These are phyloP conservation scores for Mortierella sp. DNA, from an alignment of 371 early-diverging fungal species.

Conservation along the genomic window DNA sequence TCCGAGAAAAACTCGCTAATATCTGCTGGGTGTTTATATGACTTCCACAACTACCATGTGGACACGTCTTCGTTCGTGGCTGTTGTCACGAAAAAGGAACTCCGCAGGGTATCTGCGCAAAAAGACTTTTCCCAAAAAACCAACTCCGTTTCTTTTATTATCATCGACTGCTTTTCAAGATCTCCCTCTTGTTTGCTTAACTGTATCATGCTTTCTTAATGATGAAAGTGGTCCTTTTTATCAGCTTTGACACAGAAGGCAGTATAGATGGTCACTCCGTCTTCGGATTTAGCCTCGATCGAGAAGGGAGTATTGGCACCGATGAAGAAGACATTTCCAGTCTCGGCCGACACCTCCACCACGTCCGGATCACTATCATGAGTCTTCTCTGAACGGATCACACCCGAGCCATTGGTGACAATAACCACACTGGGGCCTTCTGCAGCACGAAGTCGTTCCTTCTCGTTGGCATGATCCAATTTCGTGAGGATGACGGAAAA, in stretches of 20 bases:
- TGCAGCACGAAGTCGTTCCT: conserved; percentile 67
- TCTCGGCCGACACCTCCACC: conserved; percentile 42
- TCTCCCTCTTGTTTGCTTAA: no score
- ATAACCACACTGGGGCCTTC: conserved; percentile 89
- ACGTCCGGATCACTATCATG: conserved; percentile 42
- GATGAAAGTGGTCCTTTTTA: conserved; percentile 50
- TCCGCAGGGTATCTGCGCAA: no score
- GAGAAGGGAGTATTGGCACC: conserved; percentile 67
- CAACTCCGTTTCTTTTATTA: no score
- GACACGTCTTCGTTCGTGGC: no score
- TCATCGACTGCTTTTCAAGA: no score
- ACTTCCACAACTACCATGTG: no score
- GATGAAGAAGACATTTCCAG: conserved; percentile 76
- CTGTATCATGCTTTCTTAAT: no score
- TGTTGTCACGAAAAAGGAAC: no score
- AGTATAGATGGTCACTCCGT: conserved; percentile 69
- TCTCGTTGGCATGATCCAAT: conserved; percentile 55
- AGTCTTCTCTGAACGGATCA: conserved; percentile 38
- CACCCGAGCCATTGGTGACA: conserved; percentile 82
- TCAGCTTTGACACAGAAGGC: conserved; percentile 64
- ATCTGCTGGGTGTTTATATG: no score
- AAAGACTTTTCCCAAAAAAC: no score
- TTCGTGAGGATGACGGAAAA: conserved; percentile 84
- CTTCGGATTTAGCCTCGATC: conserved; percentile 54
- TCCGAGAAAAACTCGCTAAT: no score